Base-by-base conservation (phyloP, 805 yeast species). In the Debaryomyces hansenii region DNA sequence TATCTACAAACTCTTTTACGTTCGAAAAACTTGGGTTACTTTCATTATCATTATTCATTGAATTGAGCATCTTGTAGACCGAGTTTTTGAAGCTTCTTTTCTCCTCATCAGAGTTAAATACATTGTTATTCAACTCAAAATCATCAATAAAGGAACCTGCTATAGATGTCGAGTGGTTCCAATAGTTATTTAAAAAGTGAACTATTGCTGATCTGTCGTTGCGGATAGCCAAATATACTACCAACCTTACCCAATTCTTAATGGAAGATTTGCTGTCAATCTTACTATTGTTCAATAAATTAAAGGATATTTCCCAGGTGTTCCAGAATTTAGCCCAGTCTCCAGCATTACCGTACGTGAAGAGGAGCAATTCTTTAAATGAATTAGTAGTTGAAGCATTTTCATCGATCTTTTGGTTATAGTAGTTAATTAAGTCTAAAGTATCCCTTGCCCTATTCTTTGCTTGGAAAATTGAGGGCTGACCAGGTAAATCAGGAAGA, bases 261-360 rank as follows among this genome's bases (percentile, higher is more conserved):
- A 41, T 37, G 12, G 44, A 33, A 9, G 41, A 39, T 18, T 36
- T 34, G 10, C 16, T 33, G 33, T 46, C 48, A 12, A 35, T 21
- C 24, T 42, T 28, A 15, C 44, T 40, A 21, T 24, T 35, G 28
- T 39, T 36, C 33, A 47, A 38, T 18, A 54, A 45, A 33, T 53
- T 51, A 44, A 49, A 42, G 18, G 58, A 51, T 1, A 44, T 41
- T 14, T 70, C 61, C 77, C 77, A 72, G 40, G 65, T 58, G 8
- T 47, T 45, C 78, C 78, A 72, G 55, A 72, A 72, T 38, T 54
- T 44, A 3, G 45, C 46, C 75, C 76, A 72, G 28, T 66, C 57
- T 9, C 65, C 64, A 10, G 71, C 62, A 42, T 69, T 70, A 3
- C 77, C 78, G 45, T 66, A 69, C 1, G 68, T 60, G 41, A 61